Base-by-base conservation (phyloP, 352 stramenopile genomes). In the Phytopythium litorale region DNA sequence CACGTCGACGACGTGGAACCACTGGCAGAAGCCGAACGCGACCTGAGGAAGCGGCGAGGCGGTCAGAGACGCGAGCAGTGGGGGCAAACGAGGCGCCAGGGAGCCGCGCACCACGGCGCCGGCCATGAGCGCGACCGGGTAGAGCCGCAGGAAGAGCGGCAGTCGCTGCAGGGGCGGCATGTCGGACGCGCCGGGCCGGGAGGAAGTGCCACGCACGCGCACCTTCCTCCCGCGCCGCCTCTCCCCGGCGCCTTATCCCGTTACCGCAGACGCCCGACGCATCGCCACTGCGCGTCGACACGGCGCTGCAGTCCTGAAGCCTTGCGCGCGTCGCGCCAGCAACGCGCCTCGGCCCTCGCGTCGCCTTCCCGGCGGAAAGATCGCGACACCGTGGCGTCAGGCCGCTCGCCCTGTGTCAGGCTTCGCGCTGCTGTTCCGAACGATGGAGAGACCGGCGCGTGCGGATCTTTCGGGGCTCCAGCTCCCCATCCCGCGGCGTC, bases 1-100 rank as follows among this genome's bases (percentile, higher is more conserved):
- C 61, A 83, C 76, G 16, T 88, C 78, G 5, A 62, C 79, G 30
- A 66, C 52, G 50, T 84, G 67, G 64, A 79, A 88, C 77, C 75
- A 89, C 64, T 87, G 73, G 57, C 75, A 84, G 43, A 78, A 67
- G 50, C 60, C 58, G 33, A 81, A 73, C 58, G 66, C 68, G 13
- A 43, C 60, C 78, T 87, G 37, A 0, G 60, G 30, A 63, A 55
- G 21, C 18, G 6, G 19, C 2, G 45, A 25, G 7, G 43, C 7
- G 28, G 33, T 42, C 30, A 33, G 53, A 13, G 9, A 28, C 0
- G 5, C 28, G 28, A 32, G 28, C 28, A 60, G 23, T 13, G 46
- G 8, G 7, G 4, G 6, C 40, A 2, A 28, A 28, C 1, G 25
- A 28, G 25, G 8, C 8, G 40, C 8, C 3, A 12, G 18, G 21